These are phyloP conservation scores for Clonostachys rosea DNA, from an alignment of 2,329 filamentous ascomycete genomes.

Conservation along the genomic window DNA sequence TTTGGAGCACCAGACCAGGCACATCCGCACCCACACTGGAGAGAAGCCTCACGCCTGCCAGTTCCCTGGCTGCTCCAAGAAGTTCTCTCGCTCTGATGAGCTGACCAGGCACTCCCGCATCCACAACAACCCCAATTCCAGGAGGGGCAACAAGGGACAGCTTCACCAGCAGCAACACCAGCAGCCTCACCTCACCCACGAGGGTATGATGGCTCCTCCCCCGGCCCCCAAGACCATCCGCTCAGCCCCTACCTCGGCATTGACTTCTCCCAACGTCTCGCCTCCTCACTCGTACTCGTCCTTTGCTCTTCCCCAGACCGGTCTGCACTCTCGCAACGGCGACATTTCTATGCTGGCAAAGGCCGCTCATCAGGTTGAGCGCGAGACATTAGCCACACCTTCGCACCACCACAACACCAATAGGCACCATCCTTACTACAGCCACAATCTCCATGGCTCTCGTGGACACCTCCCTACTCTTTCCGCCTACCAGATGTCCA, in stretches of 20 bases:
- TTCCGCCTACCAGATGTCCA: slow-evolving; percentile 90
- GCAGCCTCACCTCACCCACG: slow-evolving; percentile 36
- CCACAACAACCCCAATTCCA: slow-evolving; percentile 97
- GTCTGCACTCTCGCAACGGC: slow-evolving; percentile 35
- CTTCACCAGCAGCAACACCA: slow-evolving; percentile 28
- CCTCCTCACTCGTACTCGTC: slow-evolving; percentile 85
- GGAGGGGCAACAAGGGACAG: slow-evolving; percentile 79
- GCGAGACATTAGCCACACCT: slow-evolving; percentile 42
- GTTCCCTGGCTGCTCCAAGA: slow-evolving; percentile 93
- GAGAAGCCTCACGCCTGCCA: slow-evolving; percentile 97
- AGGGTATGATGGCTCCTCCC: slow-evolving; percentile 75
- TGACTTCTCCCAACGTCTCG: slow-evolving; percentile 92
- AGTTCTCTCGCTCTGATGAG: slow-evolving; percentile 95
- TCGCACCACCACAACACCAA: slow-evolving; percentile 32
- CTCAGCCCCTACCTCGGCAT: slow-evolving; percentile 80
- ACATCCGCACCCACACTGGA: slow-evolving; percentile 95
- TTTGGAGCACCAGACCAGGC: slow-evolving; percentile 84
- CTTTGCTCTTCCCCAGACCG: slow-evolving; percentile 49
- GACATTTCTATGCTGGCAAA: slow-evolving; percentile 59
- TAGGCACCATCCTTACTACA: slow-evolving; percentile 51
- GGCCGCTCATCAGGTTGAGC: slow-evolving; percentile 57
- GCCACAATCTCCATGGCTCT: slow-evolving; percentile 39
- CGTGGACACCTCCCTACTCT: slow-evolving; percentile 69
- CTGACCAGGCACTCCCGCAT: slow-evolving; percentile 95
- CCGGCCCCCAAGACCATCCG: slow-evolving; percentile 73